Conservation (phyloP, 169 alveolate genomes). For the Plasmodium gonderi region DNA sequence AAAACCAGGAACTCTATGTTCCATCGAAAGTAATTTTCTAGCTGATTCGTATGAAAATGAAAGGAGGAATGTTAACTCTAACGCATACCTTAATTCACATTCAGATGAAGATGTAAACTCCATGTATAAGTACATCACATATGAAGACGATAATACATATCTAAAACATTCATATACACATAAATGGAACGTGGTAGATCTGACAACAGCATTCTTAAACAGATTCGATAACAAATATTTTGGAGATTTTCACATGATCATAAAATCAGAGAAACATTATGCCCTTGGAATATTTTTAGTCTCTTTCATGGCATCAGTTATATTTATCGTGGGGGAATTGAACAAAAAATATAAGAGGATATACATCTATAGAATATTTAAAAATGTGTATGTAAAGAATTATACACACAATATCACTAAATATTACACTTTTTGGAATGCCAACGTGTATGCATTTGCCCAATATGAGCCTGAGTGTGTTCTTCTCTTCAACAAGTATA, state of each 20-base stretch:
- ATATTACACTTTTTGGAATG: slow-evolving; percentile 71
- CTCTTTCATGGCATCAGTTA: slow-evolving; percentile 39
- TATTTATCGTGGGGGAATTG: slow-evolving; percentile 54
- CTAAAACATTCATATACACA: background rate
- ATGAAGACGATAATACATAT: slow-evolving; percentile 25
- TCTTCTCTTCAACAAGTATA: slow-evolving; percentile 41
- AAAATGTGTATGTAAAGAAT: slow-evolving; percentile 58
- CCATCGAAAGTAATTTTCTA: background rate
- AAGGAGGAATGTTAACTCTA: background rate
- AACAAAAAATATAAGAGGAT: slow-evolving; percentile 23
- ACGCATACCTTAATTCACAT: no score
- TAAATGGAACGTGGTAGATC: slow-evolving; percentile 1
- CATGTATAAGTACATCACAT: background rate
- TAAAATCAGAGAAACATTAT: background rate
- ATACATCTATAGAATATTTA: slow-evolving; percentile 48
- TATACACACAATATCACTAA: slow-evolving; percentile 44
- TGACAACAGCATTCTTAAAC: slow-evolving; percentile 13
- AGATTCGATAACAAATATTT: slow-evolving; percentile 42
- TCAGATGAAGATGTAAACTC: background rate
- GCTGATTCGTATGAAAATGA: background rate
- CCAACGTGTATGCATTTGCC: slow-evolving; percentile 34
- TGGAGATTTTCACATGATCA: slow-evolving; percentile 50
- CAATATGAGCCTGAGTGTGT: slow-evolving; percentile 75
- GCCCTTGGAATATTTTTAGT: slow-evolving; percentile 27
- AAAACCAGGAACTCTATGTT: slow-evolving; percentile 56